Conservation (phyloP, 1,284 basidiomycete species). For the Cryptococcus neoformans region DNA sequence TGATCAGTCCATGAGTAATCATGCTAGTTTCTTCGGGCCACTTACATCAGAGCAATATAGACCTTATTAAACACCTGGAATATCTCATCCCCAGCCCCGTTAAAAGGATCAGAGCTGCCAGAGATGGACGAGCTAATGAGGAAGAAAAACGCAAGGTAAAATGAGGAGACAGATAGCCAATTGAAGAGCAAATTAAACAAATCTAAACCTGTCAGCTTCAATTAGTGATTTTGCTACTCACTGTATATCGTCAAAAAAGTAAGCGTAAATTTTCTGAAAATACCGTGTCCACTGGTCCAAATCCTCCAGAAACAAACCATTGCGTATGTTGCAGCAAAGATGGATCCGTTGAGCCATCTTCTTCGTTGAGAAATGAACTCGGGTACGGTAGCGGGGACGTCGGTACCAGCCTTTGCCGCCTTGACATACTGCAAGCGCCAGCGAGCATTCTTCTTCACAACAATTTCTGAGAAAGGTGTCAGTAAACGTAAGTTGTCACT, state of each 20-base stretch:
- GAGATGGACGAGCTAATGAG: conserved; percentile 66
- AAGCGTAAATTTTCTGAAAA: conserved; percentile 78
- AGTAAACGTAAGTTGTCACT: neutral
- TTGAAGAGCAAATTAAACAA: conserved; percentile 45
- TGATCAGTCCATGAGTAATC: neutral
- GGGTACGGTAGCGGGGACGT: conserved; percentile 69
- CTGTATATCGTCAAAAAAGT: conserved; percentile 55
- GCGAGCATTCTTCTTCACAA: conserved; percentile 43
- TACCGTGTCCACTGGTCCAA: conserved; percentile 85
- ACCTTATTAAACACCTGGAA: conserved; percentile 73
- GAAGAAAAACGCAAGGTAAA: conserved; percentile 48
- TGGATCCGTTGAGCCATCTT: conserved; percentile 78
- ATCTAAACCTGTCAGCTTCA: conserved; percentile 14
- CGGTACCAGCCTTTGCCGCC: conserved; percentile 82
- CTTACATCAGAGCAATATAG: conserved; percentile 54
- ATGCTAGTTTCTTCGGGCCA: neutral
- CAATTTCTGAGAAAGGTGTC: conserved; percentile 24
- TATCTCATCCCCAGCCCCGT: conserved; percentile 67
- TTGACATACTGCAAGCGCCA: conserved; percentile 83
- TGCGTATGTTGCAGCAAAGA: conserved; percentile 72
- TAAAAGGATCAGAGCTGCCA: conserved; percentile 64
- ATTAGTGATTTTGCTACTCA: conserved; percentile 9
- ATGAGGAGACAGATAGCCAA: conserved; percentile 71
- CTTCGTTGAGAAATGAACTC: conserved; percentile 90
- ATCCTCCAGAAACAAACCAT: conserved; percentile 79